phyloP scores from a whole-genome alignment of 768 basidiomycete species.

The Tricholoma saponaceum region DNA sequence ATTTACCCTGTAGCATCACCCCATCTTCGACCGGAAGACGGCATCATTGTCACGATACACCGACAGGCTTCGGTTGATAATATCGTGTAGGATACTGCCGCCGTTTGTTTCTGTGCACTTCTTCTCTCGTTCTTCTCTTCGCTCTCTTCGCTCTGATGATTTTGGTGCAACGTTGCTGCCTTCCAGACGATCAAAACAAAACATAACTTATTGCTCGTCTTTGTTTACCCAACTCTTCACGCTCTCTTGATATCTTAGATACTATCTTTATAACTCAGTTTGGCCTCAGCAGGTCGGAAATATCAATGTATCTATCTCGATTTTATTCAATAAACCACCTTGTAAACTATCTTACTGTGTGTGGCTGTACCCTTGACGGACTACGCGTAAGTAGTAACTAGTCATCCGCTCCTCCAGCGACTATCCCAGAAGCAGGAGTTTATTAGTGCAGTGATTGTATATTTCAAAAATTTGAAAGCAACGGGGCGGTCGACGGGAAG shows the following conservation, averaged over 20 bases:
- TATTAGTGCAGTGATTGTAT: too few relatives aligned
- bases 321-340: neutral
- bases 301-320: neutral
- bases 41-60: constrained; percentile 17
- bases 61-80: constrained; percentile 20
- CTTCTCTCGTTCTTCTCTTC: neutral
- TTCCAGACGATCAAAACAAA: neutral
- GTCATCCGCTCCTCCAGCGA: too few relatives aligned
- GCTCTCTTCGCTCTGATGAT: neutral
- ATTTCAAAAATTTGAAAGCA: too few relatives aligned
- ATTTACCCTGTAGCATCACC: constrained; percentile 4
- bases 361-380: too few relatives aligned
- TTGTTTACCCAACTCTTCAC: neutral
- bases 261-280: neutral
- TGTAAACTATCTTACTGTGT: too few relatives aligned
- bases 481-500: too few relatives aligned
- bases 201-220: neutral
- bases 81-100: constrained; percentile 5
- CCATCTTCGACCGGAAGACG: constrained; percentile 2
- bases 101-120: neutral
- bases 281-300: neutral
- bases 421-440: too few relatives aligned
- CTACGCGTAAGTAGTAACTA: too few relatives aligned
- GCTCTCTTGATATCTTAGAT: neutral
- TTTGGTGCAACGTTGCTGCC: neutral